Evolutionary conservation across 371 early-diverging fungal species (phyloP), one percentile per base, ranked within the genome.

Genomic region (Nosema bombycis): DNA sequence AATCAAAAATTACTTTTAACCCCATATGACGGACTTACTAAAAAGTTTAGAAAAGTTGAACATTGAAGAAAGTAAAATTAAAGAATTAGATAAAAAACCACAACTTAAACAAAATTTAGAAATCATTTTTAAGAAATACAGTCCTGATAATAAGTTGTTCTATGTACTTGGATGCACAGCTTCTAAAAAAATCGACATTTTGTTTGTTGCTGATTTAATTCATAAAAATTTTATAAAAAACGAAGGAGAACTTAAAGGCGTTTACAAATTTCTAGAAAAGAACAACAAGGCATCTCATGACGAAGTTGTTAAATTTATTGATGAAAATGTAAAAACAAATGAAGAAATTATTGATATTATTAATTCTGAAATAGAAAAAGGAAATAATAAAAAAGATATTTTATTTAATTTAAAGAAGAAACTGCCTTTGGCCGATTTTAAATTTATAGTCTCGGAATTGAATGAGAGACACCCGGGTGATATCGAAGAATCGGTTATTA

Each of bases 121-220:
- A 38, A 46, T 18, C 14, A 56, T 83, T 12, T 65, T 55, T 38
- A 46, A 4, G 18, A 36, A 57, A 30, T 58, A 33, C 14, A 46
- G 57, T 54, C 56, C 56, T 0, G 38, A 77, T 3, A 78, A 69
- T 24, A 80, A 80, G 32, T n/a, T 83, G 30, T 55, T 75, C 18
- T 83, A 80, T 77, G 38, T 72, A 0, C 69, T 83, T 2, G 78
- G 78, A 14, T 79, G 78, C 55, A 78, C 76, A 36, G 78, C 78
- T 0, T 70, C 79, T 26, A 76, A 72, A 46, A 65, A 77, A 62
- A 61, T 64, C 0, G 76, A 83, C 72, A 0, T 83, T 14, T 29
- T 15, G 2, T 3, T 55, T 37, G 63, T 83, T 26, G 70, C 61
- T 0, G 36, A 63, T 60, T 37, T 74, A 12, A 71, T 83, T 60